Evolutionary conservation across 2,329 filamentous ascomycete species (phyloP), one percentile per base, ranked within the genome.

Genomic region (Aspergillus sp.): DNA sequence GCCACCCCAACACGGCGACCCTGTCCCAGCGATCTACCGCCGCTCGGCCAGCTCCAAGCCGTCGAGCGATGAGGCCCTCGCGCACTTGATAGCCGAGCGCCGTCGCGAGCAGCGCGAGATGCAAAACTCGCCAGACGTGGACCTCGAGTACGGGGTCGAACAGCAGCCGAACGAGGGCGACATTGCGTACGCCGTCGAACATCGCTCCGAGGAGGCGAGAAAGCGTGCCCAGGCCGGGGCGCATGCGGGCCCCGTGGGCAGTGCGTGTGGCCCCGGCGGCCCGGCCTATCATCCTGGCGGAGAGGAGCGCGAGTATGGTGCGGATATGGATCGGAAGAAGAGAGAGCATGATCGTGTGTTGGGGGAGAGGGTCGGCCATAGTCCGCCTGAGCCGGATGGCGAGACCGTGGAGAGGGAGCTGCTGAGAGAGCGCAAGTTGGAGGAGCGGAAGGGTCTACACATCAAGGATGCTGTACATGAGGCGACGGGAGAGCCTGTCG

Each of bases 131-230:
- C 36, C 58, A 0, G 59, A 67, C 33, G 59, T 70, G n/a, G 67
- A 71, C 45, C 49, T 64, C 3, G 65, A 68, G 26, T 71, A 72
- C 35, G 70, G 69, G 1, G 63, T 71, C 3, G 70, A 73, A 50
- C 61, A 69, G 45, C 69, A 71, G 47, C 69, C 70, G 0, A 51
- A 59, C 0, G 69, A 73, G 49, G 69, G 69, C 1, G 61, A 65
- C 22, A 71, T 73, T 43, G 69, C 68, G 8, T 62, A 62, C 7
- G 53, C 64, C 0, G 70, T 72, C 3, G 33, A 64, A 33, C 40
- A 42, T 22, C 40, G 40, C 14, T 17, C 40, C 11, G 57, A 56
- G 0, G 65, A 66, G 11, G 48, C 50, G 20, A 13, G 49, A 16
- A 45, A 33, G 8, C 60, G 66, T n/a, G 67, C 40, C 11, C 40